Conservation (phyloP, 2,329 filamentous ascomycete species). For the Alternaria longipes region DNA sequence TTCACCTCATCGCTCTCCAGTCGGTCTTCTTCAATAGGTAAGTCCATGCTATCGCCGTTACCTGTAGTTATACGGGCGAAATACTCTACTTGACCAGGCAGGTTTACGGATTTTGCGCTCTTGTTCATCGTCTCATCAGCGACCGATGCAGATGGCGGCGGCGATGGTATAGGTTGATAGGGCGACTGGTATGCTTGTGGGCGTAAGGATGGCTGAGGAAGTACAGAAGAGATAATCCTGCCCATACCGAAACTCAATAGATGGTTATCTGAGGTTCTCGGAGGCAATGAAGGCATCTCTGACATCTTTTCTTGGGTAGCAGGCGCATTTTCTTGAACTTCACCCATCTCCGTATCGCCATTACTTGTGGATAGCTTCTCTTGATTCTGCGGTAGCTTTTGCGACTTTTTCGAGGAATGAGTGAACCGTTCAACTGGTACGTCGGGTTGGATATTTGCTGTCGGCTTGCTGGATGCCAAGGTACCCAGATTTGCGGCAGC, state of each 20-base stretch:
- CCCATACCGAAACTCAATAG: neutral
- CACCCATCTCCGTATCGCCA: neutral
- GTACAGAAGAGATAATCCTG: neutral
- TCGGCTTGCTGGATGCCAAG: neutral
- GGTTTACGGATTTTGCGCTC: neutral
- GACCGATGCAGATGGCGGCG: neutral
- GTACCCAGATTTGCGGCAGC: neutral
- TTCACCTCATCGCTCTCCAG: slow-evolving; percentile 11
- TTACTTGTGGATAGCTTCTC: neutral
- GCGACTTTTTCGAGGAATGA: neutral
- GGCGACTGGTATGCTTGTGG: neutral
- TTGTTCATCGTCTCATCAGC: neutral
- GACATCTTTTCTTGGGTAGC: neutral
- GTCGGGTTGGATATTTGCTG: neutral
- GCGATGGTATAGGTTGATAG: neutral
- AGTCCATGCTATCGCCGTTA: slow-evolving; percentile 8
- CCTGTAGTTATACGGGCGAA: slow-evolving; percentile 14
- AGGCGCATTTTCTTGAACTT: neutral
- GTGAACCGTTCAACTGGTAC: neutral
- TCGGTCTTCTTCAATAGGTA: slow-evolving; percentile 11
- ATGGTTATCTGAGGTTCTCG: neutral
- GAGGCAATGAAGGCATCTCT: too few relatives aligned
- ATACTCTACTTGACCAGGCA: slow-evolving; percentile 12
- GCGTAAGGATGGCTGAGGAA: neutral
- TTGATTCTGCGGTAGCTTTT: neutral